Base-by-base conservation (phyloP, 2,329 filamentous ascomycete species). In the Sarocladium kiliense region DNA sequence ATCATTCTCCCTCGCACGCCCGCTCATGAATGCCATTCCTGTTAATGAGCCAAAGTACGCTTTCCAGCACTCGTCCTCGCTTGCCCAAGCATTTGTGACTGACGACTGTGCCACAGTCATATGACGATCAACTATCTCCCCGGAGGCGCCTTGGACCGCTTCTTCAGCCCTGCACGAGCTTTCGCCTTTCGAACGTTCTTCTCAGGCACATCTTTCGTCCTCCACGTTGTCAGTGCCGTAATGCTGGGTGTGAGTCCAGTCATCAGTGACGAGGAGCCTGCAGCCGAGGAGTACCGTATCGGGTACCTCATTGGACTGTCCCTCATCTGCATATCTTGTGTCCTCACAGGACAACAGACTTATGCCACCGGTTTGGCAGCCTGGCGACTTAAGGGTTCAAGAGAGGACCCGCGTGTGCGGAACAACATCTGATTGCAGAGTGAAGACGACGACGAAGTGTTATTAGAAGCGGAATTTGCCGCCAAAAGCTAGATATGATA, bases 211-310 rank as follows among this genome's bases (percentile, higher is more conserved):
- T 6, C 49, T 32, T 37, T 36, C 12, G 19, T 53, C 18, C 26
- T 53, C 12, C 49, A 53, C 30, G 16, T 39, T 23, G 27, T 30
- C n/a, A 37, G 49, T 23, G 49, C 49, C 6, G 21, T 53, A 6
- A 53, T 53, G 49, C 32, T 53, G 12, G 49, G 49, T 23, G 9
- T 53, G 12, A 53, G 49, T 37, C 49, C 49, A 16, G 27, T 53
- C 18, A 37, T 53, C 30, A 36, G 4, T 23, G 27, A 37, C 25
- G 32, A 32, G 25, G 11, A 30, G 4, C 49, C 49, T 6, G 49
- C 49, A 5, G 44, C 44, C 23, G 49, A 53, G 18, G 49, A 53
- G 27, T 53, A 53, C 21, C 30, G 11, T 14, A 36, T 53, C n/a
- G 23, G 9, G 30, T 53, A 36, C 32, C 36, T 36, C 19, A 4